Conservation (phyloP, 495 filamentous ascomycete species). For the Hyphodiscus hymeniophilus region DNA sequence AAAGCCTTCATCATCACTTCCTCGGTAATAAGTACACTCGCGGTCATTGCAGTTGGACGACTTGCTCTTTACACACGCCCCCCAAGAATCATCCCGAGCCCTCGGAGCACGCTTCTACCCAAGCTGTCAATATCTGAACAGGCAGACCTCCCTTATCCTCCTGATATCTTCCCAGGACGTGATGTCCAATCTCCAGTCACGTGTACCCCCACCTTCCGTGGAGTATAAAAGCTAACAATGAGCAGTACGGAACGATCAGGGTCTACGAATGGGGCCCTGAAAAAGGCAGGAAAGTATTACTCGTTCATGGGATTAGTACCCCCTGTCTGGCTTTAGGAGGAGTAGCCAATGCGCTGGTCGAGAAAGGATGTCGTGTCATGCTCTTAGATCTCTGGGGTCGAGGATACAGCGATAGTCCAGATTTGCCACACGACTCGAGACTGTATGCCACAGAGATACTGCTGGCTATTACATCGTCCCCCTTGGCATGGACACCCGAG, state of each 20-base stretch:
- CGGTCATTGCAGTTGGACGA: conserved; percentile 2
- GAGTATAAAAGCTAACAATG: not conserved
- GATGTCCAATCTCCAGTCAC: conserved; percentile 56
- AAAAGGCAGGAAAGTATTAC: conserved; percentile 65
- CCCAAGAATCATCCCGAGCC: conserved; percentile 15
- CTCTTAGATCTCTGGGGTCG: conserved; percentile 34
- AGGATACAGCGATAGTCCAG: conserved; percentile 27
- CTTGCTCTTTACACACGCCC: not conserved
- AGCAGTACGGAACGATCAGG: conserved; percentile 68
- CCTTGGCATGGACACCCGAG: conserved; percentile 28
- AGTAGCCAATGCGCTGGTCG: conserved; percentile 60
- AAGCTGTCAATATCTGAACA: conserved; percentile 39
- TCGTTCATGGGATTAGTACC: conserved; percentile 83
- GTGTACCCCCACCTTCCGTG: not conserved
- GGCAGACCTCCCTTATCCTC: conserved; percentile 56
- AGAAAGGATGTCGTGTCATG: conserved; percentile 74
- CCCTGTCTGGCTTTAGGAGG: conserved; percentile 64
- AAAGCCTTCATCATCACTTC: conserved; percentile 7
- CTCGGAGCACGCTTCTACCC: conserved; percentile 30
- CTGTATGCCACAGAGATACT: conserved; percentile 73
- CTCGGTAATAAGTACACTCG: conserved; percentile 8
- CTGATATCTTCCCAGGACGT: conserved; percentile 65
- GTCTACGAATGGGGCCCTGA: conserved; percentile 91
- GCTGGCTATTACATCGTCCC: conserved; percentile 59
- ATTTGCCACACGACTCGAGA: conserved; percentile 60